Base-by-base conservation (phyloP, 495 filamentous ascomycete genomes). In the Echria macrotheca region DNA sequence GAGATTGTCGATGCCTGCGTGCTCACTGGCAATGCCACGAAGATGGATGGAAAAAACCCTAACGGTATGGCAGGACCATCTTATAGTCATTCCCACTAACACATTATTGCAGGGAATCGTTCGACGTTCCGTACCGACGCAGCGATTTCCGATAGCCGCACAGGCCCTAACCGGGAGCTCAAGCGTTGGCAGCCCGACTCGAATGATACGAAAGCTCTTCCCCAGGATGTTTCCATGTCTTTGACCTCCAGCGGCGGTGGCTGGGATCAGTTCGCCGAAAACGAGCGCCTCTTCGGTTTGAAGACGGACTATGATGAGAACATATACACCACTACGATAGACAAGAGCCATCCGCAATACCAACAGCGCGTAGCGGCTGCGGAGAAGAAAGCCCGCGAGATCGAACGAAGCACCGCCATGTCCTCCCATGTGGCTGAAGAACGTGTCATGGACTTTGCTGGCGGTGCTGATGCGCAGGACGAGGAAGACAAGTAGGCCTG, bases 241-340 rank as follows among this genome's bases (percentile, higher is more conserved):
- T n/a, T n/a, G n/a, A n/a, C n/a, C n/a, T n/a, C n/a, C n/a, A n/a
- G n/a, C n/a, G n/a, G n/a, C n/a, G n/a, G n/a, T 93, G 89, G 96
- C 63, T 99, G 93, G 93, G 89, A 99, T 63, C 93, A 99, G 63
- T 99, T 99, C 57, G 86, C 87, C 59, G 81, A 75, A 33, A 97
- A 98, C 55, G 85, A 94, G 64, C 77, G 81, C 26, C 81, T 87
- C 3, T 97, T 95, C 61, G 93, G 93, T 7, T 67, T 91, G 28
- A 87, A 80, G 67, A 89, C 81, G 14, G 85, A 85, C 54, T 97
- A 96, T 62, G 84, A 96, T 55, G 94, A 97, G 65, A 88, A 84
- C 57, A 81, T 91, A 38, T 99, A 99, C 63, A 99, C 94, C 8
- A 97, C 91, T 15, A 70, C 76, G 8, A 88, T 99, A 54, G 82